phyloP scores from a whole-genome alignment of 1,139 yeast species.

The Pichia sp. region DNA sequence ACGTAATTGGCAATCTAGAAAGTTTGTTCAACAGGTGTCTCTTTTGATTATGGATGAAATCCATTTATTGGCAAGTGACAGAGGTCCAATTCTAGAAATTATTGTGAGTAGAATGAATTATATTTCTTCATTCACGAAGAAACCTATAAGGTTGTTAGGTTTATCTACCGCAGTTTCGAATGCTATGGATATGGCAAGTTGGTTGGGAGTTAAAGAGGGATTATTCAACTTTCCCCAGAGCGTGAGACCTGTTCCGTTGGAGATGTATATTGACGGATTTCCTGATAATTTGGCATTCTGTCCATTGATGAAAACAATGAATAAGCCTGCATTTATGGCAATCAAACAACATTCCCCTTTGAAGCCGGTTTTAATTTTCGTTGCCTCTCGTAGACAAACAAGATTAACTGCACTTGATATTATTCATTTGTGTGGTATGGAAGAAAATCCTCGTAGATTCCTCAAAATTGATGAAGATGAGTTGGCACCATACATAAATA shows the following conservation, averaged over 20 bases:
- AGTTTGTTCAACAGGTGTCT: constrained; percentile 86
- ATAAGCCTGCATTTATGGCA: constrained; percentile 95
- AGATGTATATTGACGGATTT: constrained; percentile 97
- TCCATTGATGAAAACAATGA: constrained; percentile 97
- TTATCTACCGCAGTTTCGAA: constrained; percentile 98
- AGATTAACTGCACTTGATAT: constrained; percentile 90
- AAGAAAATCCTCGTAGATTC: constrained; percentile 86
- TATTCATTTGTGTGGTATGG: constrained; percentile 92
- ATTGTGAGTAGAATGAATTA: constrained; percentile 98
- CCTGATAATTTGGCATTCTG: constrained; percentile 92
- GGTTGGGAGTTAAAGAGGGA: constrained; percentile 91
- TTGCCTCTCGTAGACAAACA: constrained; percentile 96
- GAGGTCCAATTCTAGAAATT: constrained; percentile 98
- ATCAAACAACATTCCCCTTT: constrained; percentile 91
- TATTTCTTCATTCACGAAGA: constrained; percentile 69
- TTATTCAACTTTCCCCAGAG: constrained; percentile 91
- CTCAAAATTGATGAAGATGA: constrained; percentile 74
- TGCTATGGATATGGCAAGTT: constrained; percentile 96
- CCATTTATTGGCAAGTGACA: constrained; percentile 92
- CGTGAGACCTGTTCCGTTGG: constrained; percentile 95
- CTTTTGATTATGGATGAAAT: constrained; percentile 97
- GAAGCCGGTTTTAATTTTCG: constrained; percentile 91
- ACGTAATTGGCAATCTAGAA: constrained; percentile 95
- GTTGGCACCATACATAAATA: constrained; percentile 53
- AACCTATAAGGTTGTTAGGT: constrained; percentile 79